phyloP scores from a whole-genome alignment of 805 yeast species.

The Wickerhamomyces silvicola region DNA sequence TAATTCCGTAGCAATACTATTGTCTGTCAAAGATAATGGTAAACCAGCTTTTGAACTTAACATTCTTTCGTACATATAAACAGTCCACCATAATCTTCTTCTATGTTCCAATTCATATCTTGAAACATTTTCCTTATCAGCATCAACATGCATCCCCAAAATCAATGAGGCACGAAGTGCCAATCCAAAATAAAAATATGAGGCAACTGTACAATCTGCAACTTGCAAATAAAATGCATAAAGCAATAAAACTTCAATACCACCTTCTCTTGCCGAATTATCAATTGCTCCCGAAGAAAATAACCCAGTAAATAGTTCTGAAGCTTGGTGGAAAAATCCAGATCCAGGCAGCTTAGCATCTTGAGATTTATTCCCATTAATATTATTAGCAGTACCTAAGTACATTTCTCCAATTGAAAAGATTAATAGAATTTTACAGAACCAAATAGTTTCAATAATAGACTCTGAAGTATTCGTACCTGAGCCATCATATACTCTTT shows the following conservation, averaged over 20 bases:
- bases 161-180: conserved; percentile 68
- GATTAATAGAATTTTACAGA: conserved; percentile 64
- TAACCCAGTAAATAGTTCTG: conserved; percentile 69
- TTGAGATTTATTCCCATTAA: conserved; percentile 38
- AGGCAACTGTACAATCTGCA: conserved; percentile 77
- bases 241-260: conserved; percentile 65
- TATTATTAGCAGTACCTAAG: conserved; percentile 64
- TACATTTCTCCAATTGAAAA: conserved; percentile 83
- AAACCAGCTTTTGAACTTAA: conserved; percentile 76
- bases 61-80: conserved; percentile 80
- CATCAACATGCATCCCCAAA: conserved; percentile 78
- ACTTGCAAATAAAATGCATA: conserved; percentile 79
- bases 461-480: conserved; percentile 38
- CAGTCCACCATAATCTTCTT: conserved; percentile 82
- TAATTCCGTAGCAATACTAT: conserved; percentile 70
- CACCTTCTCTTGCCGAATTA: conserved; percentile 72
- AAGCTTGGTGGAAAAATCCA: conserved; percentile 70
- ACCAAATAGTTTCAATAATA: conserved; percentile 72
- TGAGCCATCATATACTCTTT: conserved; percentile 49
- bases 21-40: conserved; percentile 73
- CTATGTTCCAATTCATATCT: conserved; percentile 76
- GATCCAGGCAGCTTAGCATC: conserved; percentile 65
- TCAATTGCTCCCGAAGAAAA: conserved; percentile 79
- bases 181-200: conserved; percentile 73
- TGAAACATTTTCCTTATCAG: conserved; percentile 60